Evolutionary conservation across 441 rosid species (phyloP).

Genomic region (Erysimum pusillum): DNA sequence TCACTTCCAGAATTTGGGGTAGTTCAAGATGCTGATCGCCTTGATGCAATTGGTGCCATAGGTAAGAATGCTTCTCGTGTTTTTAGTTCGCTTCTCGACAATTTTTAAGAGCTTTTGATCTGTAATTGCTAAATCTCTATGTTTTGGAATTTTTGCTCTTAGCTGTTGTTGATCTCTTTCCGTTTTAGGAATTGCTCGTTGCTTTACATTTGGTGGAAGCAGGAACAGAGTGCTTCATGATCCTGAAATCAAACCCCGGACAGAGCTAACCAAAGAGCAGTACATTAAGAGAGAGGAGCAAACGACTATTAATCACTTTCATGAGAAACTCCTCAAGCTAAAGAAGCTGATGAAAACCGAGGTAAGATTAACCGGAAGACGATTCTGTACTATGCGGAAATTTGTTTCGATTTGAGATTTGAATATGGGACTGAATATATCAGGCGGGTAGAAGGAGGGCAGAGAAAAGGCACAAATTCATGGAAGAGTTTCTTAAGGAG

Average conservation of each 20-base stretch:
- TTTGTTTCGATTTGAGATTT: not conserved
- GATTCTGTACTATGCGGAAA: not conserved
- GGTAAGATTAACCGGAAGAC: slow-evolving; percentile 47
- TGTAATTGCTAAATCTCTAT: not conserved
- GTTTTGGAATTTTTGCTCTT: not conserved
- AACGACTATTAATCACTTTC: slow-evolving; percentile 87
- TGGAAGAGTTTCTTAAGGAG: slow-evolving; percentile 70
- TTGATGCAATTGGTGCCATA: slow-evolving; percentile 90
- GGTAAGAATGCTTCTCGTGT: slow-evolving; percentile 54
- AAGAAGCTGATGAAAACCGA: slow-evolving; percentile 82
- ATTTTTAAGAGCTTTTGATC: not conserved
- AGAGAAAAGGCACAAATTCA: slow-evolving; percentile 78
- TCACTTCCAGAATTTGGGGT: slow-evolving; percentile 76
- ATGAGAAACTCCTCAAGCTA: slow-evolving; percentile 88
- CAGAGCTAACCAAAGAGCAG: slow-evolving; percentile 71
- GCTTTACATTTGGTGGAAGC: slow-evolving; percentile 89
- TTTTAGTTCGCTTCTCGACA: slow-evolving; percentile 22
- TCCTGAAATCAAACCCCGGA: slow-evolving; percentile 71
- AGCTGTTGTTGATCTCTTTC: slow-evolving; percentile 12
- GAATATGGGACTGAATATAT: slow-evolving; percentile 2
- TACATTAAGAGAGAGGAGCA: slow-evolving; percentile 80
- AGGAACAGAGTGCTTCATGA: slow-evolving; percentile 76
- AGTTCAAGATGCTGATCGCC: slow-evolving; percentile 94
- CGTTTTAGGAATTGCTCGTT: slow-evolving; percentile 79
- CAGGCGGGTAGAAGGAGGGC: slow-evolving; percentile 84